phyloP scores from a whole-genome alignment of 257 asterid genomes.

The Lavandula angustifolia region DNA sequence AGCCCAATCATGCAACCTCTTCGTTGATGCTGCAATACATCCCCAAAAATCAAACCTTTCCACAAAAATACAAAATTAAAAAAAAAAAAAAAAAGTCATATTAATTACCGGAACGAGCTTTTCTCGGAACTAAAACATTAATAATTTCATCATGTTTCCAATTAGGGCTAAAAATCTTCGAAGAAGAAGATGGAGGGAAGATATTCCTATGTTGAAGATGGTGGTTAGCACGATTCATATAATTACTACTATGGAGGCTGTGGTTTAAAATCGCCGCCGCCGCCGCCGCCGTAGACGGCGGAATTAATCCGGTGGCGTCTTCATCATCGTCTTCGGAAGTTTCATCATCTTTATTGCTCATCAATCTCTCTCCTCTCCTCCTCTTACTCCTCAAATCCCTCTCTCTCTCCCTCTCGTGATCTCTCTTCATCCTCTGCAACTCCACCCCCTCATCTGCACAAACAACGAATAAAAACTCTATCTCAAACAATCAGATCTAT shows the following conservation, averaged over 20 bases:
- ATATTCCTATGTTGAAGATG: conserved; percentile 68
- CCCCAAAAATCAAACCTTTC: conserved; percentile 28
- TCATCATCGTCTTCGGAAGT: conserved; percentile 85
- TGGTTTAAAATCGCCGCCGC: conserved; percentile 47
- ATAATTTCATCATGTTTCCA: conserved; percentile 96
- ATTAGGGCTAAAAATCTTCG: conserved; percentile 61
- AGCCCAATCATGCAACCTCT: conserved; percentile 91
- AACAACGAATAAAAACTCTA: conserved; percentile 2
- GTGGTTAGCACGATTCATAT: conserved; percentile 31
- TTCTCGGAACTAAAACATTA: conserved; percentile 88
- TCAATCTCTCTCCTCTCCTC: conserved; percentile 67
- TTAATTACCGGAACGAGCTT: conserved; percentile 86
- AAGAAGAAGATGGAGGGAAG: conserved; percentile 52
- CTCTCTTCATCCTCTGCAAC: conserved; percentile 86
- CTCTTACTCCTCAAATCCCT: conserved; percentile 68
- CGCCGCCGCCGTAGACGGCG: conserved; percentile 41
- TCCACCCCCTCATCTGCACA: conserved; percentile 79
- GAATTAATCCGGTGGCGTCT: conserved; percentile 41
- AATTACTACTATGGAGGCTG: conserved; percentile 41
- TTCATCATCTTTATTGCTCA: conserved; percentile 55
- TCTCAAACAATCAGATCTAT: conserved; percentile 54
- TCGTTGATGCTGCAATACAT: conserved; percentile 58
- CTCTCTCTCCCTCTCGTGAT: conserved; percentile 52
- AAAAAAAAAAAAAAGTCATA: background rate
- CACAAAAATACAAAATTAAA: conserved; percentile 3